Conservation (phyloP, 768 basidiomycete species). For the Boletus vinaceobasis region DNA sequence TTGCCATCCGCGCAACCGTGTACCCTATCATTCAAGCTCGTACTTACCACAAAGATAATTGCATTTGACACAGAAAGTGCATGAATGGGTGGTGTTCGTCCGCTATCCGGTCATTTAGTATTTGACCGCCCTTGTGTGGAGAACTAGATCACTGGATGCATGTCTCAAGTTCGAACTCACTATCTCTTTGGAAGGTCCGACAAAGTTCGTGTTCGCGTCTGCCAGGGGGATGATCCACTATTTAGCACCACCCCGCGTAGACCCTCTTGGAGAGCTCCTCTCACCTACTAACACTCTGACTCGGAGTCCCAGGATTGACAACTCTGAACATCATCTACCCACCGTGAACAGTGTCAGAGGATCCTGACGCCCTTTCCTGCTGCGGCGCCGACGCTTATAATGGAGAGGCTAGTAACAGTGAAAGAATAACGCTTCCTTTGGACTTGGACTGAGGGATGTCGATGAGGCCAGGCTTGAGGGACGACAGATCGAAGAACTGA, state of each 20-base stretch:
- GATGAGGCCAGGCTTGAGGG: too few species aligned
- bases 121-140: neutral
- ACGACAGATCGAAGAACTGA: too few species aligned
- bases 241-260: too few species aligned
- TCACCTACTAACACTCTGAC: neutral
- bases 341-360: neutral
- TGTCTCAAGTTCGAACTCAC: neutral
- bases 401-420: too few species aligned
- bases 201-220: neutral
- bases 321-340: neutral
- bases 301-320: too few species aligned
- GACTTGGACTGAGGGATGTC: too few species aligned
- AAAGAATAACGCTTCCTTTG: neutral
- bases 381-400: neutral
- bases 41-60: too few species aligned
- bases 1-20: neutral
- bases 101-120: too few species aligned
- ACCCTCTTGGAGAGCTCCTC: neutral
- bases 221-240: neutral
- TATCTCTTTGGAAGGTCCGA: neutral
- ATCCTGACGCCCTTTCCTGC: neutral
- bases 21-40: neutral
- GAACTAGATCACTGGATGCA: neutral
- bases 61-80: too few species aligned
- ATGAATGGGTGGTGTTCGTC: neutral